Percentiles rank a stretch among this genome's conserved stretches.
phyloP scores from a whole-genome alignment of 805 yeast genomes.

The Ogataea thermomethanolica region DNA sequence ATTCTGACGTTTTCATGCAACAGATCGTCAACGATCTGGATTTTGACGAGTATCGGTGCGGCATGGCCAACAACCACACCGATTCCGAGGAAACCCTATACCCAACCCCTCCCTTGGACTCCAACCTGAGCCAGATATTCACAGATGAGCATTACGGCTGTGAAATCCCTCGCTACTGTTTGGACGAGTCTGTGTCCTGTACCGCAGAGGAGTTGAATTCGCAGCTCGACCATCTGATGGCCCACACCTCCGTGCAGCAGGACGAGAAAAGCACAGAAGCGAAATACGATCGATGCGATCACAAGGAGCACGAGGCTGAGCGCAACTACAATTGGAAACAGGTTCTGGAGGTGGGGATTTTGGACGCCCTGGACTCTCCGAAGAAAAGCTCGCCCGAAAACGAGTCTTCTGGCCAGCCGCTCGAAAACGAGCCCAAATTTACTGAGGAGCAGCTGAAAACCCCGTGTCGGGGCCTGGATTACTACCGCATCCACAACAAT shows the following conservation, averaged over 20 bases:
- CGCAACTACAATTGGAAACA: slow-evolving; percentile 16
- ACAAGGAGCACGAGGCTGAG: background rate
- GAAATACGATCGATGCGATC: background rate
- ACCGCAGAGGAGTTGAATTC: background rate
- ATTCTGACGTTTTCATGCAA: slow-evolving; percentile 10
- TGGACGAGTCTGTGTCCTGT: slow-evolving; percentile 7
- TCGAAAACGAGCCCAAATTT: background rate
- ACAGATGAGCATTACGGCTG: slow-evolving; percentile 3
- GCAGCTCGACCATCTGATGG: slow-evolving; percentile 4
- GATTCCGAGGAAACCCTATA: slow-evolving; percentile 6
- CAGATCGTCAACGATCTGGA: slow-evolving; percentile 13
- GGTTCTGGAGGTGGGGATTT: slow-evolving; percentile 1
- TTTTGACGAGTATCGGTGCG: slow-evolving; percentile 9
- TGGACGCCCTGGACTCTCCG: slow-evolving; percentile 4
- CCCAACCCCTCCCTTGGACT: slow-evolving; percentile 17
- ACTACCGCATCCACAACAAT: slow-evolving; percentile 15
- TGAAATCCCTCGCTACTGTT: slow-evolving; percentile 13
- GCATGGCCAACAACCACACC: background rate
- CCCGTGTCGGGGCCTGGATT: slow-evolving; percentile 15
- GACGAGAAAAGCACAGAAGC: background rate
- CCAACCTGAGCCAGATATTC: slow-evolving; percentile 9
- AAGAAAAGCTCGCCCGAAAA: slow-evolving; percentile 1
- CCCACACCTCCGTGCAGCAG: background rate
- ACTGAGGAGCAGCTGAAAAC: slow-evolving; percentile 3
- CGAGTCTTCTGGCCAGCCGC: background rate